phyloP scores from a whole-genome alignment of 2,329 filamentous ascomycete genomes.

The Aspergillus tanneri region DNA sequence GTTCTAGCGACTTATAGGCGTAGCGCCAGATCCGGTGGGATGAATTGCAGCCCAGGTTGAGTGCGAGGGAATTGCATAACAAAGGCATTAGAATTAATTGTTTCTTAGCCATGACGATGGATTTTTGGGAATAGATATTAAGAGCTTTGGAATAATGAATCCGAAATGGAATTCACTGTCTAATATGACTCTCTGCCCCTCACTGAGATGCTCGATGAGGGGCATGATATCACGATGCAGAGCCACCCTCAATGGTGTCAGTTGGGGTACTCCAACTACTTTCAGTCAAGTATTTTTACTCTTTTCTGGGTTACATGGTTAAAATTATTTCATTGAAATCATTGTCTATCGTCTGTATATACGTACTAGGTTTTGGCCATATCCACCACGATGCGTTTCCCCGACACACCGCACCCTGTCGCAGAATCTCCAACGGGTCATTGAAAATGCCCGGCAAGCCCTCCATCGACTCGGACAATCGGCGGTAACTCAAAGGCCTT shows the following conservation, averaged over 20 bases:
- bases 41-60: slow-evolving; percentile 45
- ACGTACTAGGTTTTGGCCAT: no score
- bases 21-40: slow-evolving; percentile 37
- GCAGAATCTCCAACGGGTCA: slow-evolving; percentile 63
- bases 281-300: no score
- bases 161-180: background rate
- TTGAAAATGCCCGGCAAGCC: slow-evolving; percentile 67
- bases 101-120: slow-evolving; percentile 25
- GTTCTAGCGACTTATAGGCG: slow-evolving; percentile 45
- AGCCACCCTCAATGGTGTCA: no score
- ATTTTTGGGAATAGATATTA: background rate
- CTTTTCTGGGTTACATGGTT: no score
- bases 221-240: no score
- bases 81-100: slow-evolving; percentile 50
- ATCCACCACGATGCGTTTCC: slow-evolving; percentile 66
- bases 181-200: no score
- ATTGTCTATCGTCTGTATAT: no score
- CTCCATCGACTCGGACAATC: slow-evolving; percentile 63
- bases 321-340: no score
- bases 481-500: slow-evolving; percentile 60
- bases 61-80: slow-evolving; percentile 50
- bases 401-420: slow-evolving; percentile 65
- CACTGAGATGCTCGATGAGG: no score
- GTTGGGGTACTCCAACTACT: no score
- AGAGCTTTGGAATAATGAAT: background rate